Evolutionary conservation across 345 rosid species (phyloP).

Genomic region (Firmiana major): DNA sequence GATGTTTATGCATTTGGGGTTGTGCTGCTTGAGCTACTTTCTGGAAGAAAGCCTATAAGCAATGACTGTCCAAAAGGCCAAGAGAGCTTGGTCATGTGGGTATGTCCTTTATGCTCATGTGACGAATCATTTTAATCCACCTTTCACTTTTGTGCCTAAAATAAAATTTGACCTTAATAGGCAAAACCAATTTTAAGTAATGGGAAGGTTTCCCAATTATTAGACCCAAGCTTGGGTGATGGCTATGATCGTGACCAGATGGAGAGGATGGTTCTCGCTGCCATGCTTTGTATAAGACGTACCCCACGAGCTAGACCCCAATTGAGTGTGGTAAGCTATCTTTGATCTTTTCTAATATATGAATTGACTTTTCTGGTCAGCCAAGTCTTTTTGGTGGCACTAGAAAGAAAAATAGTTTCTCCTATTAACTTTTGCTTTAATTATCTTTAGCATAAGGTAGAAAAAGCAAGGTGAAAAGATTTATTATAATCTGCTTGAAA

Average conservation of each 20-base stretch:
- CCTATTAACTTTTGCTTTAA: neutral
- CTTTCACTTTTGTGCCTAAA: neutral
- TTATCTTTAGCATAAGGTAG: neutral
- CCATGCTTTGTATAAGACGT: constrained; percentile 74
- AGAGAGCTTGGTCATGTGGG: constrained; percentile 97
- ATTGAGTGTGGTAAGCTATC: constrained; percentile 59
- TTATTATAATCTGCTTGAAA: neutral
- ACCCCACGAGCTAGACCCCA: constrained; percentile 70
- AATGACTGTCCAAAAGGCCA: constrained; percentile 61
- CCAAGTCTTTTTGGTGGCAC: neutral
- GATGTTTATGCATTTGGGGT: constrained; percentile 96
- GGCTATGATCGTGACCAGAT: constrained; percentile 42
- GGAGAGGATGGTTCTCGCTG: constrained; percentile 80
- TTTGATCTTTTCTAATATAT: neutral
- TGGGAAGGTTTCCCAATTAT: constrained; percentile 55
- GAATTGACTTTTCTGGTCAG: neutral
- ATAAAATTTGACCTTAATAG: constrained; percentile 29
- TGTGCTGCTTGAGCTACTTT: constrained; percentile 89
- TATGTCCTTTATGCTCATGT: constrained; percentile 30
- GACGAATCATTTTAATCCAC: constrained; percentile 11
- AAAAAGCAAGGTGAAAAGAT: neutral
- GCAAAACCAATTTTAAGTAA: constrained; percentile 72
- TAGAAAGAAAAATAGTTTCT: no score
- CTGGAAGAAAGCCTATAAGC: constrained; percentile 84
- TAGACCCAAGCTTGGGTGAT: constrained; percentile 52